Conservation (phyloP, 2,329 filamentous ascomycete species). For the Aspergillus fructus region DNA sequence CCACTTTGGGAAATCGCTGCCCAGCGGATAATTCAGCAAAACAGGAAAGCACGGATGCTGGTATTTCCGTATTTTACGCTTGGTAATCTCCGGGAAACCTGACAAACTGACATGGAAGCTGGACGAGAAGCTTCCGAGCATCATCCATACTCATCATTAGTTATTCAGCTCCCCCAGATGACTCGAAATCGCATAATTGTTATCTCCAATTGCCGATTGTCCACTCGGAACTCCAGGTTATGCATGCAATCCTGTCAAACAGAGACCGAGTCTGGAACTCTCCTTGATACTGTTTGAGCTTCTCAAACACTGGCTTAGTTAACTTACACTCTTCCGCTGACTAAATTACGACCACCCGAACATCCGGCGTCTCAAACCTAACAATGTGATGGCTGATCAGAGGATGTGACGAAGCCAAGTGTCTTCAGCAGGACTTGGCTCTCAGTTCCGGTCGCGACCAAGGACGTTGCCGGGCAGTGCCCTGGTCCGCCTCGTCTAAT, state of each 20-base stretch:
- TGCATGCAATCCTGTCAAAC: neutral
- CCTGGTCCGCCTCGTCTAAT: neutral
- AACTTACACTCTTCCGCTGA: neutral
- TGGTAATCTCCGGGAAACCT: conserved; percentile 1
- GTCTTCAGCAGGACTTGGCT: neutral
- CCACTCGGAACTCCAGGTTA: neutral
- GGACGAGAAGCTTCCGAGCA: neutral
- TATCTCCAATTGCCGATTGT: neutral
- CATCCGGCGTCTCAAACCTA: neutral
- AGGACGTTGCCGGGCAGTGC: neutral
- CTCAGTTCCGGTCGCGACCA: neutral
- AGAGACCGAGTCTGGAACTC: neutral
- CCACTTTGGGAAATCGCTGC: conserved; percentile 6
- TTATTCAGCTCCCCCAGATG: neutral
- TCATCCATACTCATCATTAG: neutral
- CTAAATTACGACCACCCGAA: neutral
- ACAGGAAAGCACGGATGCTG: conserved; percentile 18
- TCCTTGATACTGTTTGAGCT: too few relatives aligned
- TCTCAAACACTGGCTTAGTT: too few relatives aligned
- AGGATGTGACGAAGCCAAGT: neutral
- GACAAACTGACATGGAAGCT: neutral
- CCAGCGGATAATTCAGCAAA: neutral
- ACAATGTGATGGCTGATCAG: neutral
- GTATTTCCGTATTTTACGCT: conserved; percentile 38
- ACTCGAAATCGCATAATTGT: neutral